Percentiles rank a stretch among this genome's conserved stretches.
phyloP scores from a whole-genome alignment of 192 early-diverging fungal species.

The Spizellomyces punctatus region DNA sequence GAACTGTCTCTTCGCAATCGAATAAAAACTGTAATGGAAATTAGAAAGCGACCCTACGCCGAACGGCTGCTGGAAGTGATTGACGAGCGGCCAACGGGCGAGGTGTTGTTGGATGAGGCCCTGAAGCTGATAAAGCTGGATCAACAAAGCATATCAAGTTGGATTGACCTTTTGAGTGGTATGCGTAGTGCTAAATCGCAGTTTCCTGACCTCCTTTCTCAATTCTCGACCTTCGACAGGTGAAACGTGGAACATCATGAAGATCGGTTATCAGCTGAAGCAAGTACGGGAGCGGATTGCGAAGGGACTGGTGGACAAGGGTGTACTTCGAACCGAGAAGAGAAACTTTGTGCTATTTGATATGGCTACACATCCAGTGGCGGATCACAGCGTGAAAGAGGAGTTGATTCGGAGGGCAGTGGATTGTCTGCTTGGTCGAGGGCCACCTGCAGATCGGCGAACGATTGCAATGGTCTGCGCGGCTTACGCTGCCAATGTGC shows the following conservation, averaged over 20 bases:
- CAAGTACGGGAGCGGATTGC: slow-evolving; percentile 95
- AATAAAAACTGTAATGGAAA: slow-evolving; percentile 84
- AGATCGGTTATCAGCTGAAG: slow-evolving; percentile 96
- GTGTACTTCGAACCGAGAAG: slow-evolving; percentile 93
- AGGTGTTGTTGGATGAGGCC: slow-evolving; percentile 95
- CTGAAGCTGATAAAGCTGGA: slow-evolving; percentile 89
- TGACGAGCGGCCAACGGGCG: slow-evolving; percentile 82
- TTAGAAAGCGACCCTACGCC: slow-evolving; percentile 72
- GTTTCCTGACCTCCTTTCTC: background rate
- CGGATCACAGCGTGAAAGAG: slow-evolving; percentile 85
- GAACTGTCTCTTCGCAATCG: slow-evolving; percentile 92
- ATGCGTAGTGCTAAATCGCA: slow-evolving; percentile 16
- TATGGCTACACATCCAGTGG: slow-evolving; percentile 96
- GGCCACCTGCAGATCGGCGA: slow-evolving; percentile 63
- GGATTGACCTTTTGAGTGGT: slow-evolving; percentile 99
- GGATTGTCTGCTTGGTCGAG: slow-evolving; percentile 75
- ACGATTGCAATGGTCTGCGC: slow-evolving; percentile 91
- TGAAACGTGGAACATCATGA: slow-evolving; percentile 98
- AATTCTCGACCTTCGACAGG: slow-evolving; percentile 48
- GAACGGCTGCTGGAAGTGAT: slow-evolving; percentile 85
- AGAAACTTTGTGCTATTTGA: slow-evolving; percentile 95
- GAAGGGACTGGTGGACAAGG: slow-evolving; percentile 98
- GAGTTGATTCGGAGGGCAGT: slow-evolving; percentile 81
- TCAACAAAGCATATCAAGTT: slow-evolving; percentile 79
- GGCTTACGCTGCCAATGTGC: slow-evolving; percentile 95